Evolutionary conservation across 1,284 basidiomycete genomes (phyloP).

Genomic region (Fomitopsis pinicola): DNA sequence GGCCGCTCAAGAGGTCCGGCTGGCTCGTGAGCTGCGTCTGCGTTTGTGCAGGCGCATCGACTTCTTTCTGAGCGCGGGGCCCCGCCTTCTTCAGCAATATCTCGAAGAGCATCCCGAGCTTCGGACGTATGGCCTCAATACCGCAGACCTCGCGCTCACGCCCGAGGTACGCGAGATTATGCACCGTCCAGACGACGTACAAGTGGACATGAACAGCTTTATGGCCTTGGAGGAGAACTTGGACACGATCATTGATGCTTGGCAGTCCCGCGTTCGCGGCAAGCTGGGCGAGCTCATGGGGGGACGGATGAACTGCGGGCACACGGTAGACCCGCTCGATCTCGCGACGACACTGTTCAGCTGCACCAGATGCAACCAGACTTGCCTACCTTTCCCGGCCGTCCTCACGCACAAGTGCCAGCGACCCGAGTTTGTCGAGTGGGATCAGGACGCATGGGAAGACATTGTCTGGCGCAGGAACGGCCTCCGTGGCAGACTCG

Average conservation of each 20-base stretch:
- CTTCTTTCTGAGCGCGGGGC: neutral
- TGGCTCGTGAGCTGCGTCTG: neutral
- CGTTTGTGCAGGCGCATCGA: neutral
- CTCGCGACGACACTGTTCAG: neutral
- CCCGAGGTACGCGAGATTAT: neutral
- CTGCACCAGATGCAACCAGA: neutral
- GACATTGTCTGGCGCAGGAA: neutral
- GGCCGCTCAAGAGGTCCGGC: neutral
- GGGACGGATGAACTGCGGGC: neutral
- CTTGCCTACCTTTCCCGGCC: neutral
- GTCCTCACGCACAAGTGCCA: neutral
- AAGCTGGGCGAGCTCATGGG: neutral
- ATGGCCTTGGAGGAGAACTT: neutral
- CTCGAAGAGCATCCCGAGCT: neutral
- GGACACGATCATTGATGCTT: neutral
- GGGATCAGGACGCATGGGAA: neutral
- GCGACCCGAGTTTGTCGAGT: neutral
- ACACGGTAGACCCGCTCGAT: neutral
- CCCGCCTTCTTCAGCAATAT: neutral
- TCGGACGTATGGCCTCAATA: neutral
- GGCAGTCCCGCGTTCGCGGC: neutral
- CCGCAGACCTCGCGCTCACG: neutral
- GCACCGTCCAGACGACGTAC: neutral
- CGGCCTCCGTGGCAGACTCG: neutral
- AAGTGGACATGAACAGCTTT: neutral